Evolutionary conservation across 2,329 filamentous ascomycete genomes (phyloP).

Genomic region (Chrysosporium queenslandicum): DNA sequence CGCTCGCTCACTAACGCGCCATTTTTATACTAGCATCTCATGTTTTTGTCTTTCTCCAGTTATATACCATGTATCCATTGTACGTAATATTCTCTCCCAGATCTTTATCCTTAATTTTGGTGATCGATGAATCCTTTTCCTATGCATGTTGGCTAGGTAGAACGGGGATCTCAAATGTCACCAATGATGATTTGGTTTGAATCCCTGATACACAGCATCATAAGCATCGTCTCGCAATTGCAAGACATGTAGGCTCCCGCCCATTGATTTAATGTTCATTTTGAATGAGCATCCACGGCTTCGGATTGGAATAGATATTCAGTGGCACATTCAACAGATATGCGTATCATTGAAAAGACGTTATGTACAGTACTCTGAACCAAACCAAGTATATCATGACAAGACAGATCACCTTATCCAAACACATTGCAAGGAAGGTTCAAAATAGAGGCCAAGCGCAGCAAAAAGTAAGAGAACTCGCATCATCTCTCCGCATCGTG

Average conservation of each 20-base stretch:
- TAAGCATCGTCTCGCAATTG: no score
- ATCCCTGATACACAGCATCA: no score
- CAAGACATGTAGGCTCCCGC: no score
- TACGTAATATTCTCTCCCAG: slow-evolving; percentile 3
- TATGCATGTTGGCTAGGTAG: no score
- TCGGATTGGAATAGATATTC: not conserved
- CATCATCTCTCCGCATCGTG: no score
- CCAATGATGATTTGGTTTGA: no score
- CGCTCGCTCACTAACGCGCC: not conserved
- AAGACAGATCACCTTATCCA: not conserved
- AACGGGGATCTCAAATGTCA: no score
- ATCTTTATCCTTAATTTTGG: no score
- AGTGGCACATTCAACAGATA: not conserved
- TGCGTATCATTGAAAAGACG: not conserved
- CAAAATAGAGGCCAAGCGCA: no score
- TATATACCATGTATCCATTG: slow-evolving; percentile 2
- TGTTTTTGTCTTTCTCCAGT: not conserved
- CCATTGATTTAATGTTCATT: no score
- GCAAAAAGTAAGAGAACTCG: no score
- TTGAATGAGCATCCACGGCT: not conserved
- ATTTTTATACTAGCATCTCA: not conserved
- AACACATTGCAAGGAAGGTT: not conserved
- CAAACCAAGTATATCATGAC: not conserved
- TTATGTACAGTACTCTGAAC: not conserved
- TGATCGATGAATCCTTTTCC: no score